Percentiles rank a stretch among this genome's conserved stretches.
These are phyloP conservation scores for Penicillium sp. DNA, from an alignment of 2,329 filamentous ascomycete genomes.

Conservation along the genomic window DNA sequence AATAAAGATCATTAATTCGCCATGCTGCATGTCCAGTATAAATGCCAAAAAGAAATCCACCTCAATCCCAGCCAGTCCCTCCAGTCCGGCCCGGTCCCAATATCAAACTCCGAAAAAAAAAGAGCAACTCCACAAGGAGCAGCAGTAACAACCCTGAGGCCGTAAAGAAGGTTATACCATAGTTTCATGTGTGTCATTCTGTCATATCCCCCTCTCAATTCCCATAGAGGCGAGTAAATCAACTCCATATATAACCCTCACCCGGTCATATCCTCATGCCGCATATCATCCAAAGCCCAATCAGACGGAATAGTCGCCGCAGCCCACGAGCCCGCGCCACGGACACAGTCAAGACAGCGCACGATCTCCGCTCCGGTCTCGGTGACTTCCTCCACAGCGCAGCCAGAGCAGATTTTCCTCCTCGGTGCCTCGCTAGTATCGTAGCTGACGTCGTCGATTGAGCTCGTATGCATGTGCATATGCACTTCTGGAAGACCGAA, in stretches of 20 bases:
- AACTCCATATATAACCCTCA: conserved; percentile 1
- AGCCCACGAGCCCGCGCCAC: conserved; percentile 20
- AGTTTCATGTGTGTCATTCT: neutral
- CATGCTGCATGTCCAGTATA: neutral
- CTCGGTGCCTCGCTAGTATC: conserved; percentile 1
- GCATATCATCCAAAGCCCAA: conserved; percentile 21
- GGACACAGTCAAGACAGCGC: conserved; percentile 40
- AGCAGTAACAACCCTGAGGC: neutral
- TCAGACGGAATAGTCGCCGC: conserved; percentile 6
- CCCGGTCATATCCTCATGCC: conserved; percentile 11
- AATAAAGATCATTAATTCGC: neutral
- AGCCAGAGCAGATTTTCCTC: conserved; percentile 42
- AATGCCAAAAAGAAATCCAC: neutral
- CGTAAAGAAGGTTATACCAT: neutral
- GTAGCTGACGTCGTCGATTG: neutral
- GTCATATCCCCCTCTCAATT: neutral
- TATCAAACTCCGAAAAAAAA: conserved; percentile 4
- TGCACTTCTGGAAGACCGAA: neutral
- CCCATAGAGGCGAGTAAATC: neutral
- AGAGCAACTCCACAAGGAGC: neutral
- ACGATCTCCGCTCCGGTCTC: conserved; percentile 40
- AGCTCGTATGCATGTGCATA: neutral
- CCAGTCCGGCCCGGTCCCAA: neutral
- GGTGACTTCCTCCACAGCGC: conserved; percentile 41
- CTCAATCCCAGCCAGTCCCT: neutral